Conservation (phyloP, 345 rosid species). For the Salix viminalis region DNA sequence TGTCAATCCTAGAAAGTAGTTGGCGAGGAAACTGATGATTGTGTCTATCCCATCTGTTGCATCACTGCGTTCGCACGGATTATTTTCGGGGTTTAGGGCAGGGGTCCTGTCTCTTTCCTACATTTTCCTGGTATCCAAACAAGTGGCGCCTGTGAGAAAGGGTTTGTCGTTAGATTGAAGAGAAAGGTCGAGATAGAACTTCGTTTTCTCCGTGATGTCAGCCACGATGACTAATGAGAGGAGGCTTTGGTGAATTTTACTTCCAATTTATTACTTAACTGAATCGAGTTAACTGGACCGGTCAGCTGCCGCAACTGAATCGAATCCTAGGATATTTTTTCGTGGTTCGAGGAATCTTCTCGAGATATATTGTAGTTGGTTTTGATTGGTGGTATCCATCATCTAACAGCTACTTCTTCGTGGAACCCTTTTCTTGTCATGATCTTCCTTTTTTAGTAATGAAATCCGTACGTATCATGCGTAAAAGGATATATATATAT, state of each 20-base stretch:
- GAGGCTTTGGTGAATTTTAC: no score
- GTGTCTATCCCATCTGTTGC: background rate
- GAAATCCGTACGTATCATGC: no score
- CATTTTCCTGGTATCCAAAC: background rate
- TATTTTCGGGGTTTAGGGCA: background rate
- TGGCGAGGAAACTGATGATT: no score
- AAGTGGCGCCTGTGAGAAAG: background rate
- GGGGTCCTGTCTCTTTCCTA: background rate
- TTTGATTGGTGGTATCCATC: background rate
- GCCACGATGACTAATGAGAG: no score
- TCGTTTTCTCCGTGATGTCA: no score
- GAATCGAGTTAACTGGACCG: background rate
- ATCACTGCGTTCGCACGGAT: background rate
- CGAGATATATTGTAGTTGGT: background rate
- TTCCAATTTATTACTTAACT: no score
- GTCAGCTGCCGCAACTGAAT: background rate
- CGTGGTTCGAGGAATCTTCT: background rate
- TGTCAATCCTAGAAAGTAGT: no score
- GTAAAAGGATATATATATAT: no score
- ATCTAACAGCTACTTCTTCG: background rate
- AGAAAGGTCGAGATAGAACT: no score
- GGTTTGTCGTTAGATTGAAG: no score
- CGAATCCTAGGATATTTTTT: background rate
- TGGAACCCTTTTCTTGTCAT: background rate
- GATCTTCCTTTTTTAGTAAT: background rate